Evolutionary conservation across 2,329 filamentous ascomycete genomes (phyloP).

Genomic region (Aureobasidium subglaciale): DNA sequence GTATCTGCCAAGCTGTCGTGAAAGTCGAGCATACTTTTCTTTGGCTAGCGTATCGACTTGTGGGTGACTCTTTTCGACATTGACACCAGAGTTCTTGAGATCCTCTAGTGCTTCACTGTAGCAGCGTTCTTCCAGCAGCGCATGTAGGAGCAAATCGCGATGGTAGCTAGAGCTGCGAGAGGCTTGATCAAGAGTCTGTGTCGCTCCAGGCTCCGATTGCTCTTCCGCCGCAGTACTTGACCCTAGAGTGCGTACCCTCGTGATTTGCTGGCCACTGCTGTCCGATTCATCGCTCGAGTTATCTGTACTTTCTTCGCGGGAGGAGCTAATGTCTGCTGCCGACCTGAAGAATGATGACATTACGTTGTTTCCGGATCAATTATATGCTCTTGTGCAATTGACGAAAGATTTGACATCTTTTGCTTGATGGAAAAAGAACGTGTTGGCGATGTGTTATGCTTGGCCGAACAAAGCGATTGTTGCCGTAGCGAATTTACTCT

Average conservation of each 20-base stretch:
- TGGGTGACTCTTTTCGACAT: slow-evolving; percentile 25
- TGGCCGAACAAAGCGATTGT: not conserved
- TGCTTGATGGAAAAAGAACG: no score
- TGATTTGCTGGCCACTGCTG: not conserved
- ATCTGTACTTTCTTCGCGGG: slow-evolving; percentile 12
- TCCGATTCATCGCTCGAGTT: slow-evolving; percentile 7
- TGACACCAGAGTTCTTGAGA: slow-evolving; percentile 23
- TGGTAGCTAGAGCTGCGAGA: slow-evolving; percentile 16
- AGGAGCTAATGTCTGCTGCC: slow-evolving; percentile 16
- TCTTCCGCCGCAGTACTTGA: slow-evolving; percentile 4
- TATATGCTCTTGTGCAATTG: not conserved
- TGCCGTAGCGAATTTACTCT: not conserved
- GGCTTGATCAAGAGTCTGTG: slow-evolving; percentile 3
- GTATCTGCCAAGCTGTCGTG: slow-evolving; percentile 29
- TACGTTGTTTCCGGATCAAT: not conserved
- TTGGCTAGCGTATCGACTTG: slow-evolving; percentile 32
- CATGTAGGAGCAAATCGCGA: slow-evolving; percentile 36
- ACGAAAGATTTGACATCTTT: not conserved
- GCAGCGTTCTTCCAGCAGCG: slow-evolving; percentile 40
- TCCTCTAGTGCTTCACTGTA: slow-evolving; percentile 33
- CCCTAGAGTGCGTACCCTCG: slow-evolving; percentile 6
- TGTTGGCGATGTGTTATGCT: not conserved
- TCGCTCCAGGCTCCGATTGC: not conserved
- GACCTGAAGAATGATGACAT: slow-evolving; percentile 19
- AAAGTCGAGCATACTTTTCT: slow-evolving; percentile 33